phyloP scores from a whole-genome alignment of 129 eudicot species.

The Artemisia argyi region DNA sequence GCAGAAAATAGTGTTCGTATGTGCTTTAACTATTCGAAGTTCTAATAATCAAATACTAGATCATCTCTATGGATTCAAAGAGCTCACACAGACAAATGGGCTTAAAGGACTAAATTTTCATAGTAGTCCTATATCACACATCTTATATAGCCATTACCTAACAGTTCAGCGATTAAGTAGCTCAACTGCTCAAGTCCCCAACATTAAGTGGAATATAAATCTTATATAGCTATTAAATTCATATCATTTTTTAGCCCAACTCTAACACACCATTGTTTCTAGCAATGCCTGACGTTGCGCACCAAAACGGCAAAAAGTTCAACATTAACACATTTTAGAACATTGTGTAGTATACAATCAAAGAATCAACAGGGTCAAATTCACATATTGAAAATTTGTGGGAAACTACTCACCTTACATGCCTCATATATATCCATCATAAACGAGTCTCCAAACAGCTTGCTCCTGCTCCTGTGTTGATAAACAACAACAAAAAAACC shows the following conservation, averaged over 20 bases:
- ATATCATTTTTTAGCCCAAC: background rate
- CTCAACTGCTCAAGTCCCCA: background rate
- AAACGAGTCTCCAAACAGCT: conserved; percentile 25
- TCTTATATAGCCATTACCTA: background rate
- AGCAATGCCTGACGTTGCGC: background rate
- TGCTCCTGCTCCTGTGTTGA: conserved; percentile 10
- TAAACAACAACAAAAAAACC: background rate
- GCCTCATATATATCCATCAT: conserved; percentile 21
- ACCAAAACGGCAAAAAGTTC: background rate
- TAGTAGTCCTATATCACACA: background rate
- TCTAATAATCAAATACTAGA: conserved; percentile 2
- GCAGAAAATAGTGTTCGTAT: no score
- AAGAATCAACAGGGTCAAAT: conserved; percentile 4
- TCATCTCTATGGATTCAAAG: background rate
- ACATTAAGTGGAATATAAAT: background rate
- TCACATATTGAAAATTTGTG: background rate
- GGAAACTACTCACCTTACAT: conserved; percentile 18
- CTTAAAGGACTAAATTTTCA: background rate
- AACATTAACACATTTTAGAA: background rate
- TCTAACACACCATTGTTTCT: background rate
- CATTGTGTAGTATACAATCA: background rate
- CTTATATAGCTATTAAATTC: background rate
- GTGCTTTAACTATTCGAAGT: no score
- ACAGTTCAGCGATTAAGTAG: conserved; percentile 1
- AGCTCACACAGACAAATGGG: no score